Base-by-base conservation (phyloP, 495 filamentous ascomycete species). In the Ascodesmis nigricans region DNA sequence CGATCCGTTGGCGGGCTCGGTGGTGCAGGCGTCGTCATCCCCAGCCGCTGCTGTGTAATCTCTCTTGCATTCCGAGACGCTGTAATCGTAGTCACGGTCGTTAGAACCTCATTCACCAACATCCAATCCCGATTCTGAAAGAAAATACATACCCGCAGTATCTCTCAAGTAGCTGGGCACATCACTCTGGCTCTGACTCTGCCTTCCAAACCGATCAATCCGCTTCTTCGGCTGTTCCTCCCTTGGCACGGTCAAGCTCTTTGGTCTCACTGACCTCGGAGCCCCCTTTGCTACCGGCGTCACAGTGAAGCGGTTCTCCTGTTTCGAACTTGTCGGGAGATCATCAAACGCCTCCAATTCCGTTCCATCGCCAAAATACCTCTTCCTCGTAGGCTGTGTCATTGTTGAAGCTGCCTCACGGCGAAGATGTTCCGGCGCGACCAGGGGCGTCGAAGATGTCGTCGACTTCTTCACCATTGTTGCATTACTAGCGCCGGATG, bases 331-430 rank as follows among this genome's bases (percentile, higher is more conserved):
- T 1, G 80, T 95, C 8, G 90, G 90, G 31, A 97, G 58, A 56
- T 97, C 87, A 45, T 95, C 87, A 52, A 97, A 95, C 8, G 65
- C 67, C 39, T 93, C 84, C 19, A 97, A 58, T 53, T 97, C 87
- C 24, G 67, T 77, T 14, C 87, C 87, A 55, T 92, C 80, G 3
- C 87, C 87, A 56, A 84, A 97, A 47, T 79, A 71, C 20, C 73
- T 69, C 36, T 69, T 63, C 24, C 69, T 66, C 18, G 69, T 67
- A 2, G 81, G 83, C 51, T 75, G 71, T 39, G 65, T 78, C 25
- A 92, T 56, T 17, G 71, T 71, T 1, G 62, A 53, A 16, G 65
- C 57, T 18, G 66, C 66, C 44, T 74, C 62, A 36, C 63, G 62
- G 39, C 62, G 54, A 18, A 70, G 47, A 14, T 57, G 46, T 27